phyloP scores from a whole-genome alignment of 306 rosid species.

The Vicia sativa region DNA sequence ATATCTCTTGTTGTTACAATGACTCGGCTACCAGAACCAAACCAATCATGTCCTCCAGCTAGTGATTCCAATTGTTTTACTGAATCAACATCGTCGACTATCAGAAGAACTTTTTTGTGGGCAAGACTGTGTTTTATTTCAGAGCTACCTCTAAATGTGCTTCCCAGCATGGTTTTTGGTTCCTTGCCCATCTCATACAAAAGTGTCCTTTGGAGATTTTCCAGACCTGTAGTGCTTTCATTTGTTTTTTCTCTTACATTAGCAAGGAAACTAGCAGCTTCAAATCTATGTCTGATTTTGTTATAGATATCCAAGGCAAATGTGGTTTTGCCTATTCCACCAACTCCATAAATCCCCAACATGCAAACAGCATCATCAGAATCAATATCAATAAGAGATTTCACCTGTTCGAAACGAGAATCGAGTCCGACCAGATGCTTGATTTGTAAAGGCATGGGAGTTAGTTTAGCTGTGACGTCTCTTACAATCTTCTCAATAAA shows the following conservation, averaged over 20 bases:
- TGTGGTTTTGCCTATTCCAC: slow-evolving; percentile 4
- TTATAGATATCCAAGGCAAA: neutral
- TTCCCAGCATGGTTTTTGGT: neutral
- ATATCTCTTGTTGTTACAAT: slow-evolving; percentile 10
- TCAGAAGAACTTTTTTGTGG: neutral
- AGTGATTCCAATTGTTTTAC: neutral
- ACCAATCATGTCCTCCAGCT: neutral
- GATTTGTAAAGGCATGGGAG: neutral
- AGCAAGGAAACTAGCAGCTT: neutral
- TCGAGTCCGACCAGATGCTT: neutral
- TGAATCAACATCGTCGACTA: neutral
- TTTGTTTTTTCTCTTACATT: neutral
- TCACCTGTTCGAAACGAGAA: slow-evolving; percentile 2
- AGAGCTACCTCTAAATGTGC: neutral
- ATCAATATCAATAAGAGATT: neutral
- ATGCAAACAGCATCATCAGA: neutral
- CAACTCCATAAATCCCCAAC: neutral
- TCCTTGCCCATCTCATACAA: neutral
- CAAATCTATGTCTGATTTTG: neutral
- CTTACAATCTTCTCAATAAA: neutral
- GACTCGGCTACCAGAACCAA: neutral
- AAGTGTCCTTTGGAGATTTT: neutral
- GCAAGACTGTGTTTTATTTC: neutral
- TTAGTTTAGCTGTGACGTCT: neutral
- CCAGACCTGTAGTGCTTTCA: neutral